These are phyloP conservation scores for Epichloe scottii DNA, from an alignment of 2,329 filamentous ascomycete genomes.

Conservation along the genomic window DNA sequence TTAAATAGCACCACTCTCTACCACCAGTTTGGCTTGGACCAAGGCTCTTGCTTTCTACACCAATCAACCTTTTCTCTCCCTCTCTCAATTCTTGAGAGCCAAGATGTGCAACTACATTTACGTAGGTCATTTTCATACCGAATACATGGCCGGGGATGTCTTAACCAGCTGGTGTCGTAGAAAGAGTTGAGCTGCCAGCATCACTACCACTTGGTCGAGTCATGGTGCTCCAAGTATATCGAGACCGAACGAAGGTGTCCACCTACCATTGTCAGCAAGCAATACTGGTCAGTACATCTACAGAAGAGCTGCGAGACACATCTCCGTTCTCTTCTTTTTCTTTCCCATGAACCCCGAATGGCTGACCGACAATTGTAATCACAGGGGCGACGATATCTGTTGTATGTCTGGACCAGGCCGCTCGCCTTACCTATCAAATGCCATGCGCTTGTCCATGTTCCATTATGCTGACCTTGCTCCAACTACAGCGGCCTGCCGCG, in stretches of 20 bases:
- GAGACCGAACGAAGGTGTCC: constrained; percentile 30
- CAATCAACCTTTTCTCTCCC: no score
- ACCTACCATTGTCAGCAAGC: constrained; percentile 31
- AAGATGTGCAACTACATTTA: constrained; percentile 41
- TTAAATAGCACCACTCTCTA: no score
- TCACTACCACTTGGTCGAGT: constrained; percentile 36
- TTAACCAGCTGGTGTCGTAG: constrained; percentile 15
- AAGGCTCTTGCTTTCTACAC: no score
- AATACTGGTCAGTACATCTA: constrained; percentile 27
- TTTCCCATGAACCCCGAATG: constrained; percentile 11
- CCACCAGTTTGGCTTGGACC: no score
- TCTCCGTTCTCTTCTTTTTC: no score
- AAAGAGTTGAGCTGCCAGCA: constrained; percentile 39
- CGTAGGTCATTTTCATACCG: constrained; percentile 16
- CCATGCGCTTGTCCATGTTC: background rate
- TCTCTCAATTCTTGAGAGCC: background rate
- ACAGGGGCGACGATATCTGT: constrained; percentile 32
- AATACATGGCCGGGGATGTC: background rate
- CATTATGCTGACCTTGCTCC: constrained; percentile 10
- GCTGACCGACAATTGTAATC: background rate
- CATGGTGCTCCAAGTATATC: constrained; percentile 33
- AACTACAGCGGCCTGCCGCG: constrained; percentile 24
- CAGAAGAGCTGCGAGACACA: background rate
- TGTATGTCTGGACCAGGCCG: constrained; percentile 19
- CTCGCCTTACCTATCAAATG: background rate